Percentiles rank a stretch among this genome's conserved stretches.
Evolutionary conservation across 1,139 yeast species (phyloP).

Genomic region (Magnusiomyces tetraspermus): DNA sequence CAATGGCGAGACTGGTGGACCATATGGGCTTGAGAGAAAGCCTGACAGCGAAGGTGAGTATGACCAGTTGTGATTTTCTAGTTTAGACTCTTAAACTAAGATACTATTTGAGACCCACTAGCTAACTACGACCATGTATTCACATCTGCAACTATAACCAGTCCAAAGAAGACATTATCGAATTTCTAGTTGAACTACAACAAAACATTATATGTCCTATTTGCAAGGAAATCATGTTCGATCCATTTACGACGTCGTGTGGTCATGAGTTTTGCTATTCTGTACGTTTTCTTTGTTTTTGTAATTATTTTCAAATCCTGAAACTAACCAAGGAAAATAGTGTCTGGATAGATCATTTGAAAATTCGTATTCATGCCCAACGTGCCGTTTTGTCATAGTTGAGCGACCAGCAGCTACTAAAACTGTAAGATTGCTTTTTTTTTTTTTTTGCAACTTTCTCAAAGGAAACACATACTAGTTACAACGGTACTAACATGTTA

Average conservation of each 20-base stretch:
- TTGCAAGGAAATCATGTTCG: constrained; percentile 1
- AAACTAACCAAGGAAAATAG: not conserved
- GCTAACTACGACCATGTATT: too few species aligned
- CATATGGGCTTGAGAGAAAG: not conserved
- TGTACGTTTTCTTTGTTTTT: not conserved
- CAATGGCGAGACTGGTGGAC: not conserved
- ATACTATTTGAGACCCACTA: too few species aligned
- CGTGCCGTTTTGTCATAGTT: not conserved
- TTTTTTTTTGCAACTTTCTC: not conserved
- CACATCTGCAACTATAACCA: too few species aligned
- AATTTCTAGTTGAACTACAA: not conserved
- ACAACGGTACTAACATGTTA: not conserved
- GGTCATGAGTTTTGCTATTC: constrained; percentile 4
- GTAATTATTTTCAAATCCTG: not conserved
- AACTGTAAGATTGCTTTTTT: not conserved
- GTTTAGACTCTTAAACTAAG: too few species aligned
- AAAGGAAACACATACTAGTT: not conserved
- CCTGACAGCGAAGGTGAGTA: not conserved
- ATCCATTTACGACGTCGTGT: not conserved
- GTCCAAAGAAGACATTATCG: not conserved
- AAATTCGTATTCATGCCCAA: not conserved
- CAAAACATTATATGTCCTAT: constrained; percentile 1
- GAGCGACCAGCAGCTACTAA: not conserved
- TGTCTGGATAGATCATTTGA: not conserved
- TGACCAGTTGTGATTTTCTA: not conserved